phyloP scores from a whole-genome alignment of 176 grass and related monocot species.

The barley (Hordeum vulgare) region MorexV3_pseudomolecules_assembly NC_058519.1:586813541-586814040 shows the following conservation, averaged over 20 bases:
- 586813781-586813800: not conserved
- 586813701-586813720: not conserved
- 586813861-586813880: slow-evolving; percentile 91
- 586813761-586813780: not conserved
- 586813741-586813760: not conserved
- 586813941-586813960: slow-evolving; percentile 91
- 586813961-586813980: slow-evolving; percentile 79
- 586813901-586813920: slow-evolving; percentile 82
- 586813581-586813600: not conserved
- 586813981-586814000: slow-evolving; percentile 49
- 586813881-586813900: slow-evolving; percentile 95
- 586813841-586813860: slow-evolving; percentile 98
- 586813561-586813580: not conserved
- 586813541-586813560: not conserved
- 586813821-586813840: slow-evolving; percentile 31
- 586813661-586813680: not conserved
- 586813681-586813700: not conserved
- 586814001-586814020: slow-evolving; percentile 62
- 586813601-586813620: not conserved
- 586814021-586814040: slow-evolving; percentile 96
- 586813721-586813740: not conserved
- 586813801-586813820: not conserved
- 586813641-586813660: not conserved
- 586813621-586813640: not conserved
- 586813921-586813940: slow-evolving; percentile 89